These are phyloP conservation scores for Rasamsonia emersonii DNA, from an alignment of 2,329 filamentous ascomycete genomes.

Conservation along the genomic window DNA sequence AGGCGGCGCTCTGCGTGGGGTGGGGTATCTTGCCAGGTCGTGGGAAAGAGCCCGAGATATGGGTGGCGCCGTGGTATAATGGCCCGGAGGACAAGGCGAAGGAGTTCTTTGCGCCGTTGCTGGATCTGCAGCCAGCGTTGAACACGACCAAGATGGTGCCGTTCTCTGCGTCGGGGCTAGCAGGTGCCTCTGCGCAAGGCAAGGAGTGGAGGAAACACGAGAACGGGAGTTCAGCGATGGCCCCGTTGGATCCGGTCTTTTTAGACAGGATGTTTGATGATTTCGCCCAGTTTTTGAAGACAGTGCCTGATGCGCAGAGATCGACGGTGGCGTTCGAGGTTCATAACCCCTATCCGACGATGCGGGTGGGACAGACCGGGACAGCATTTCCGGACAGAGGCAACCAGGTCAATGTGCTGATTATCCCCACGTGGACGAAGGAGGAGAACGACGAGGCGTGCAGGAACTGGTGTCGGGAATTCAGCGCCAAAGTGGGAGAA, in stretches of 20 bases:
- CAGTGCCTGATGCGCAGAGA: slow-evolving; percentile 20
- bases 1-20: slow-evolving; percentile 47
- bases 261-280: slow-evolving; percentile 22
- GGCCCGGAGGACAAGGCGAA: slow-evolving; percentile 29
- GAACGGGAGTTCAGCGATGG: slow-evolving; percentile 38
- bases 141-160: slow-evolving; percentile 34
- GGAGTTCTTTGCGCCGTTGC: slow-evolving; percentile 26
- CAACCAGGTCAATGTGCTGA: slow-evolving; percentile 1
- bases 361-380: slow-evolving; percentile 23
- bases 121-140: slow-evolving; percentile 29
- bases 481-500: slow-evolving; percentile 47
- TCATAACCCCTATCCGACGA: slow-evolving; percentile 33
- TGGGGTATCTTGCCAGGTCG: slow-evolving; percentile 57
- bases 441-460: not conserved
- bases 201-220: slow-evolving; percentile 35
- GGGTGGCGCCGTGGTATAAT: slow-evolving; percentile 30
- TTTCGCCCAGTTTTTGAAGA: slow-evolving; percentile 19
- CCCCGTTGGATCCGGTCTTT: slow-evolving; percentile 31
- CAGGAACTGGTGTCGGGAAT: no score
- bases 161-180: slow-evolving; percentile 33
- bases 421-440: slow-evolving; percentile 3
- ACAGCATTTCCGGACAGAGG: slow-evolving; percentile 29
- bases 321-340: slow-evolving; percentile 35
- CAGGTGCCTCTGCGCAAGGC: slow-evolving; percentile 28
- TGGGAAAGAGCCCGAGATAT: slow-evolving; percentile 52